phyloP scores from a whole-genome alignment of 768 basidiomycete species.

The Podaxis pistillaris region DNA sequence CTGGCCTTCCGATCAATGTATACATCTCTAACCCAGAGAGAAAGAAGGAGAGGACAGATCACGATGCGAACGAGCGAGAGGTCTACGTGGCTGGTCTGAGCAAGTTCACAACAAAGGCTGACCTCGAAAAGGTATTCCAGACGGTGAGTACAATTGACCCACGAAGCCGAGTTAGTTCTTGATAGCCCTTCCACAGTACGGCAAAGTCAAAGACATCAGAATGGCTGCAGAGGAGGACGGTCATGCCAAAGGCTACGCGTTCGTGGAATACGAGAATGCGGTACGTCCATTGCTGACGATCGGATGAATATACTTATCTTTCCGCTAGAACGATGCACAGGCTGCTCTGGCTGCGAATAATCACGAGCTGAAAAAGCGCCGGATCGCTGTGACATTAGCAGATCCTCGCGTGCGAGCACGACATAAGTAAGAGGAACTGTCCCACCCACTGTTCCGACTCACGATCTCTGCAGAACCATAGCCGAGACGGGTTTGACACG shows the following conservation, averaged over 20 bases:
- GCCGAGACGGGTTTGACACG: conserved; percentile 58
- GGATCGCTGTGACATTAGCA: conserved; percentile 84
- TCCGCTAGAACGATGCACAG: conserved; percentile 60
- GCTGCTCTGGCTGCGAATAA: conserved; percentile 81
- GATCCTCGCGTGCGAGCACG: conserved; percentile 64
- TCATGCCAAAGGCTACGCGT: conserved; percentile 81
- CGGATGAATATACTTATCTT: background rate
- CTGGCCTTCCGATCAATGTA: conserved; percentile 69
- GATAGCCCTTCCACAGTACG: conserved; percentile 55
- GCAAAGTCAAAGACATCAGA: conserved; percentile 77
- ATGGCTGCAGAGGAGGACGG: conserved; percentile 72
- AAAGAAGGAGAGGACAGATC: conserved; percentile 88
- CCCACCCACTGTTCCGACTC: background rate
- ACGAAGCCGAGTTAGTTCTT: background rate
- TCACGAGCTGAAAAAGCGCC: conserved; percentile 83
- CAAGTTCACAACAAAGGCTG: conserved; percentile 71
- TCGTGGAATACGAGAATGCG: conserved; percentile 86
- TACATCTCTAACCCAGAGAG: conserved; percentile 88
- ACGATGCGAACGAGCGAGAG: conserved; percentile 79
- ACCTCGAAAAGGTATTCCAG: conserved; percentile 77
- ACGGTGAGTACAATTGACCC: conserved; percentile 46
- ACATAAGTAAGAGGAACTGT: conserved; percentile 40
- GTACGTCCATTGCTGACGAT: conserved; percentile 43
- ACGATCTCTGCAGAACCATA: conserved; percentile 1
- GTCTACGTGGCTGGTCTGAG: conserved; percentile 87